Base-by-base conservation (phyloP, 306 rosid species). In the Ormosia emarginata region DNA sequence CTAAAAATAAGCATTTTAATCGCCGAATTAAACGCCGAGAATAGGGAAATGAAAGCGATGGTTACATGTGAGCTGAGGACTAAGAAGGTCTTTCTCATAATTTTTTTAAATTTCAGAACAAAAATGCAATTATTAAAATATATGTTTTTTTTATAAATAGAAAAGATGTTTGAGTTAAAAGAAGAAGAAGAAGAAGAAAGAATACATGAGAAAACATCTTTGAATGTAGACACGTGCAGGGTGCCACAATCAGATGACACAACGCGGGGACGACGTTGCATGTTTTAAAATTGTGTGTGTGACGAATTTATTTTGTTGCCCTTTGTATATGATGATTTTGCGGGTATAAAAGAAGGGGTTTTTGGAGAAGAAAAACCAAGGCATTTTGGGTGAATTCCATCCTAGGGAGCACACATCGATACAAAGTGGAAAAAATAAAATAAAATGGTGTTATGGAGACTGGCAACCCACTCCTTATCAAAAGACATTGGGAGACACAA, bases 11-110 rank as follows among this genome's bases (percentile, higher is more conserved):
- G 12, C 57, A 67, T 81, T 71, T 47, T 39, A 52, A 73, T 53
- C 67, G 61, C 87, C 92, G 86, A 82, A 52, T 84, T 71, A 78
- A 68, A 86, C 86, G 94, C 84, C 87, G 91, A 74, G 81, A 84
- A 87, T 59, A 79, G 43, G 80, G 92, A 82, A 75, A 24, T 74
- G 89, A 87, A 78, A 61, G 68, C 67, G 85, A 85, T 67, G 71
- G 77, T 78, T 50, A 59, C 97, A 85, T 88, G 92, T 86, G 91
- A 86, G 64, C 2, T 37, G 71, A 36, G 73, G 52, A 59, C 47
- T 17, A 59, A 58, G 5, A 73, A 43, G n/a, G 67, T 62, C 4
- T 41, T 79, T 74, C 57, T n/a, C 11, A 36, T 8, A 65, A 3
- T 24, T 66, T 30, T 30, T 40, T 46, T 24, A 17, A 33, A 63